phyloP scores from a whole-genome alignment of 108 stramenopile genomes.

The Licmophora abbreviata region DNA sequence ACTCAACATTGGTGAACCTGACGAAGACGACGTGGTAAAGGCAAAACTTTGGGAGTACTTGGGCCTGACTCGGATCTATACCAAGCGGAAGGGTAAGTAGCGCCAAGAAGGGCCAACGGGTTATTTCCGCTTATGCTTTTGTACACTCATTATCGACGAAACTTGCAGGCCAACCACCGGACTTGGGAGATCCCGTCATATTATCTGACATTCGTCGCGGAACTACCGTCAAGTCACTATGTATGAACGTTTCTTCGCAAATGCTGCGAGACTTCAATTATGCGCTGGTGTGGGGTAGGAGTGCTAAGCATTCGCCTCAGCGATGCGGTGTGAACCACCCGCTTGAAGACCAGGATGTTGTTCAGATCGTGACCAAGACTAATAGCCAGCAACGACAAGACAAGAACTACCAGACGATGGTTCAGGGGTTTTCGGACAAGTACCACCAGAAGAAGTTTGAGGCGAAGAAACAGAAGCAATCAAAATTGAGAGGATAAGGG shows the following conservation, averaged over 20 bases:
- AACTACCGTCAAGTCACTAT: slow-evolving; percentile 65
- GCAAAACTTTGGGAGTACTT: slow-evolving; percentile 94
- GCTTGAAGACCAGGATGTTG: slow-evolving; percentile 96
- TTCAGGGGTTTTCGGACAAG: slow-evolving; percentile 75
- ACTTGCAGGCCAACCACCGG: slow-evolving; percentile 68
- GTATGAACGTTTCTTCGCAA: slow-evolving; percentile 74
- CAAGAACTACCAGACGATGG: slow-evolving; percentile 74
- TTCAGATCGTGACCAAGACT: slow-evolving; percentile 96
- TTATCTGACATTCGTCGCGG: slow-evolving; percentile 87
- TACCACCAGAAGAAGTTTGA: slow-evolving; percentile 83
- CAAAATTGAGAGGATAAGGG: slow-evolving; percentile 49
- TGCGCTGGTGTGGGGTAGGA: slow-evolving; percentile 97
- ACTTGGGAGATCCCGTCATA: slow-evolving; percentile 96
- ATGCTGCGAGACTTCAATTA: slow-evolving; percentile 93
- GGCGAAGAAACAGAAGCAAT: slow-evolving; percentile 80
- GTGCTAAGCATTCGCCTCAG: slow-evolving; percentile 94
- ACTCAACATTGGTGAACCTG: slow-evolving; percentile 76
- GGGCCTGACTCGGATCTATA: slow-evolving; percentile 95
- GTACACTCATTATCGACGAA: too few relatives aligned
- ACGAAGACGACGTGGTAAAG: slow-evolving; percentile 71
- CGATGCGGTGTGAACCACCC: slow-evolving; percentile 90
- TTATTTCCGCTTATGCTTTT: too few relatives aligned
- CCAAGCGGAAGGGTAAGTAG: slow-evolving; percentile 84
- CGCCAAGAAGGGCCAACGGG: slow-evolving; percentile 53
- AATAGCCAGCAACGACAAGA: slow-evolving; percentile 90